Evolutionary conservation across 2,329 filamentous ascomycete species (phyloP).

Genomic region (Blastomyces percursus): DNA sequence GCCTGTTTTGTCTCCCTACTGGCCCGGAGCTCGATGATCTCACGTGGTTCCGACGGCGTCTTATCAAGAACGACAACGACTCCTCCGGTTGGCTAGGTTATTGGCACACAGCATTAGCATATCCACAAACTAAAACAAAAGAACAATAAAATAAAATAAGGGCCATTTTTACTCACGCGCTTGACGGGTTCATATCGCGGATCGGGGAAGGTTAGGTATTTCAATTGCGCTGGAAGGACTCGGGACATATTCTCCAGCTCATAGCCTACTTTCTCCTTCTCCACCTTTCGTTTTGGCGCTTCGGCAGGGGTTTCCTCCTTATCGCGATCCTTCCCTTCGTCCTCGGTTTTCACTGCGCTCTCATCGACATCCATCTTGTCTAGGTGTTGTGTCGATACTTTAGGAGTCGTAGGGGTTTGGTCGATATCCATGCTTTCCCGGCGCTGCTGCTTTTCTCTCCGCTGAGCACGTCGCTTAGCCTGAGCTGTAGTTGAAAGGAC

Average conservation of each 20-base stretch:
- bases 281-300: slow-evolving; percentile 72
- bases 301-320: slow-evolving; percentile 51
- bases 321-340: slow-evolving; percentile 43
- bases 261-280: slow-evolving; percentile 95
- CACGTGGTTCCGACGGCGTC: slow-evolving; percentile 64
- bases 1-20: slow-evolving; percentile 53
- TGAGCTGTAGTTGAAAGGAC: slow-evolving; percentile 94
- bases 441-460: slow-evolving; percentile 81
- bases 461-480: slow-evolving; percentile 86
- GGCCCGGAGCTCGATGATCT: slow-evolving; percentile 80
- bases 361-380: slow-evolving; percentile 77
- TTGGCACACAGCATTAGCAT: neutral
- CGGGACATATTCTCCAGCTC: slow-evolving; percentile 96
- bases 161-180: slow-evolving; percentile 49
- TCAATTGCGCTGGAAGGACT: slow-evolving; percentile 82
- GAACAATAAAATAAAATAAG: slow-evolving; percentile 1
- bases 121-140: neutral
- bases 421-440: slow-evolving; percentile 96
- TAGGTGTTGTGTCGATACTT: slow-evolving; percentile 45
- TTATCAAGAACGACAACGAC: slow-evolving; percentile 85
- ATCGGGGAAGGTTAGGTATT: slow-evolving; percentile 86
- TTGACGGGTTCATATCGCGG: slow-evolving; percentile 89
- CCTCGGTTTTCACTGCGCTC: slow-evolving; percentile 51
- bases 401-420: slow-evolving; percentile 62
- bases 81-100: slow-evolving; percentile 72